Evolutionary conservation across 2,329 filamentous ascomycete genomes (phyloP), one percentile per base, ranked within the genome.

Genomic region (Microcyclospora tardicrescens): DNA sequence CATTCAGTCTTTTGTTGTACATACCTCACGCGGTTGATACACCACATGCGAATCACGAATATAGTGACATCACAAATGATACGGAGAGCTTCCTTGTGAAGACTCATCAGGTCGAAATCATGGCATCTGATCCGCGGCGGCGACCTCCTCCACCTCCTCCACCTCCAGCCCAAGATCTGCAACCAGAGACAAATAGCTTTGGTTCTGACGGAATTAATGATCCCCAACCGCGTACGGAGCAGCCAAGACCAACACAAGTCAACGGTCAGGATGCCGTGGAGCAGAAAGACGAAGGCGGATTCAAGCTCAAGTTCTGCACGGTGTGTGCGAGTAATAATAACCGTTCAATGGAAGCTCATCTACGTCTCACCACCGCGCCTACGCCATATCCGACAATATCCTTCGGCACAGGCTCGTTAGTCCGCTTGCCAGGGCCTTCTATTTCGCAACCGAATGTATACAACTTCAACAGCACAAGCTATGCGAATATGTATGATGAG

Each of bases 321-420:
- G 89, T 98, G n/a, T 98, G 91, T 64, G 91, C 91, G 6, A 94
- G 86, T 55, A 98, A 98, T 55, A 86, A 98, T 62, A 98, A 98
- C 58, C 79, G 91, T 61, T 85, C 84, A n/a, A 96, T 98, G 91
- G 91, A 96, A 71, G 89, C 89, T n/a, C 91, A 98, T 62, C 76
- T 95, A 19, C 84, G 84, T 46, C 79, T 98, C 28, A 84, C 91
- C 4, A 75, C 82, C 43, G 84, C 85, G 5, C 50, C 53, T 1
- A 51, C 39, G 11, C 67, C 79, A 35, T 96, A 91, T 56, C 91
- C 91, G n/a, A 89, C 94, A 50, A 93, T 96, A 52, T 96, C 89
- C 13, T 98, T 96, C 60, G 91, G 91, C 45, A 98, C 91, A 0
- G 91, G 91, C 39, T 94, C 86, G 13, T 77, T 94, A 13, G 91